Percentiles rank a stretch among this genome's conserved stretches.
phyloP scores from a whole-genome alignment of 2,329 filamentous ascomycete genomes.

The Chaetothyriales sp. region DNA sequence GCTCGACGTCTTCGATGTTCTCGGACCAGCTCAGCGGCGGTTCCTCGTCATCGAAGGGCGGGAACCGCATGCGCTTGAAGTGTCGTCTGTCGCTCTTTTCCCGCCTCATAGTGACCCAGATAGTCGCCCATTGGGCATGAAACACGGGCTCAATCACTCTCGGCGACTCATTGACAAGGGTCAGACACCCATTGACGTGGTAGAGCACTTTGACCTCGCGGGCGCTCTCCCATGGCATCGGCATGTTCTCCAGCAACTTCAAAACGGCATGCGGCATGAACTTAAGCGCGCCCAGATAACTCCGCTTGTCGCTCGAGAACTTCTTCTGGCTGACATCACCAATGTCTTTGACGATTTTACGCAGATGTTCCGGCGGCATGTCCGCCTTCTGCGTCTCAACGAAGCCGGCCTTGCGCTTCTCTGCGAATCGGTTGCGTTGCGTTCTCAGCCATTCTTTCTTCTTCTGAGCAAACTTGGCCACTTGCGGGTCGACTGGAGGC shows the following conservation, averaged over 20 bases:
- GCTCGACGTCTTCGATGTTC: constrained; percentile 97
- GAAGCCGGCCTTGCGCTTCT: constrained; percentile 92
- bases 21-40: constrained; percentile 95
- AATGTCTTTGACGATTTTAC: constrained; percentile 97
- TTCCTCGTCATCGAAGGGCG: constrained; percentile 96
- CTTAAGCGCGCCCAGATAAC: constrained; percentile 90
- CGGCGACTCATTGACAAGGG: constrained; percentile 89
- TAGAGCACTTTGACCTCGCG: constrained; percentile 96
- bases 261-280: constrained; percentile 98
- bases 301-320: constrained; percentile 95
- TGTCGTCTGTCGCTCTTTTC: constrained; percentile 92
- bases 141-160: constrained; percentile 96
- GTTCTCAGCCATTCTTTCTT: constrained; percentile 96
- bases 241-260: constrained; percentile 98
- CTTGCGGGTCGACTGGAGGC: constrained; percentile 63
- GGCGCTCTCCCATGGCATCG: constrained; percentile 97
- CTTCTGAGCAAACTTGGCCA: constrained; percentile 93
- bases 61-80: constrained; percentile 98
- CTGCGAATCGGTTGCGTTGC: constrained; percentile 83
- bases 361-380: constrained; percentile 94
- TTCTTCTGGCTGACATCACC: constrained; percentile 99
- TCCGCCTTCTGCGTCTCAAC: constrained; percentile 97
- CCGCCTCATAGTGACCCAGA: constrained; percentile 97
- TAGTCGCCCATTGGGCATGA: constrained; percentile 96
- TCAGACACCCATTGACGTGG: constrained; percentile 94